A percentile compares a stretch with the other conserved stretches of the same genome.
These are phyloP conservation scores for Pestalotiopsis sp. DNA, from an alignment of 2,329 filamentous ascomycete genomes.

Conservation along the genomic window DNA sequence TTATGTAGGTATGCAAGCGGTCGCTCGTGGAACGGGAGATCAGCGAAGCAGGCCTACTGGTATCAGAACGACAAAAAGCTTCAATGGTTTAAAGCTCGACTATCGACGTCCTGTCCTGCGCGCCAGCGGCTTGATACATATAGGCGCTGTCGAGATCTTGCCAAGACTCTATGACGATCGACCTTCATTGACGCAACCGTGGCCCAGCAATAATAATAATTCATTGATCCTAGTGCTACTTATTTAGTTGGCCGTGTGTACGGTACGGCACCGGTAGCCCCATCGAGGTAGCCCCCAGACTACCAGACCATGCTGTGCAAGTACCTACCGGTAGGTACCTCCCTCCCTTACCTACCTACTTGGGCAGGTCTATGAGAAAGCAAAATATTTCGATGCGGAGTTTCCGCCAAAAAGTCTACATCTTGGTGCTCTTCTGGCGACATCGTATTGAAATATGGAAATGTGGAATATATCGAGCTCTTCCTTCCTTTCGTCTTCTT, in stretches of 20 bases:
- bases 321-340: neutral
- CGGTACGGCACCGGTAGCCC: too few relatives aligned
- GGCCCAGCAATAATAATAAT: too few relatives aligned
- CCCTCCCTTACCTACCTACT: neutral
- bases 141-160: neutral
- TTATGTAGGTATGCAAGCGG: neutral
- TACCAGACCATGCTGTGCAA: too few relatives aligned
- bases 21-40: neutral
- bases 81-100: neutral
- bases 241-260: too few relatives aligned
- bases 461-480: too few relatives aligned
- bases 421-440: too few relatives aligned
- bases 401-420: too few relatives aligned
- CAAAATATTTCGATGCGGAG: too few relatives aligned
- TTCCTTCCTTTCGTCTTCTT: too few relatives aligned
- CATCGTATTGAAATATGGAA: too few relatives aligned
- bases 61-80: neutral
- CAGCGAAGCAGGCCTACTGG: neutral
- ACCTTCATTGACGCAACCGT: neutral
- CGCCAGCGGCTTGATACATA: neutral
- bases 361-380: neutral
- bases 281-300: too few relatives aligned
- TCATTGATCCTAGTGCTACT: too few relatives aligned
- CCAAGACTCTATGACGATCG: neutral
- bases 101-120: neutral